Percentiles rank a stretch among this genome's conserved stretches.
phyloP scores from a whole-genome alignment of 345 rosid species.

The Populus tremula region DNA sequence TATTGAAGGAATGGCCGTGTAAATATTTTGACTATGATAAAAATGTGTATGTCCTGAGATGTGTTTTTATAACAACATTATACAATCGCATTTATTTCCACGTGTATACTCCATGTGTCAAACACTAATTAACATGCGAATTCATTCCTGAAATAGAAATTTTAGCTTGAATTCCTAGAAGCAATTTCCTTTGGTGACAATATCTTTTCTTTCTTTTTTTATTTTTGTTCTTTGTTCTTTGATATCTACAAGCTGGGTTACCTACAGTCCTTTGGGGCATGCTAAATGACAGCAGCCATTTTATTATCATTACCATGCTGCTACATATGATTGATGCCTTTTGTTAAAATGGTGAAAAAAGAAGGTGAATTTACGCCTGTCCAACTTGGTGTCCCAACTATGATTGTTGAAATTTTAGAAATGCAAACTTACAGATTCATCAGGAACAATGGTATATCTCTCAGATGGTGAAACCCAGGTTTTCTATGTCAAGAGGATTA shows the following conservation, averaged over 20 bases:
- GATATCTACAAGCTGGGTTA: neutral
- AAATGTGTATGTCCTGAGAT: neutral
- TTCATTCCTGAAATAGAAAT: neutral
- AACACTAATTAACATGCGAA: neutral
- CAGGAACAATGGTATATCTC: slow-evolving; percentile 93
- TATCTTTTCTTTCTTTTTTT: neutral
- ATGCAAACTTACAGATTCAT: slow-evolving; percentile 60
- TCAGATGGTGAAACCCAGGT: slow-evolving; percentile 80
- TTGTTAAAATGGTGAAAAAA: neutral
- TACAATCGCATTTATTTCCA: neutral
- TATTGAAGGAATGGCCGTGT: neutral
- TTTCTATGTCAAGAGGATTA: slow-evolving; percentile 51
- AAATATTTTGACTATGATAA: neutral
- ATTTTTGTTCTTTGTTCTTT: neutral
- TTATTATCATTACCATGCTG: neutral
- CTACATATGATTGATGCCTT: neutral
- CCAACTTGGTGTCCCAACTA: neutral
- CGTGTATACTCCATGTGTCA: neutral
- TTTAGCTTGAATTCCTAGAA: neutral
- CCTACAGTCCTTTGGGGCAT: neutral
- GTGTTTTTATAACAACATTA: neutral
- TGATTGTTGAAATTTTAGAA: neutral
- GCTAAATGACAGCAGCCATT: neutral
- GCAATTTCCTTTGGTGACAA: neutral
- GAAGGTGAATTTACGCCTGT: neutral